Conservation (phyloP, 2,329 filamentous ascomycete species). For the Chaetomiaceae sp. region DNA sequence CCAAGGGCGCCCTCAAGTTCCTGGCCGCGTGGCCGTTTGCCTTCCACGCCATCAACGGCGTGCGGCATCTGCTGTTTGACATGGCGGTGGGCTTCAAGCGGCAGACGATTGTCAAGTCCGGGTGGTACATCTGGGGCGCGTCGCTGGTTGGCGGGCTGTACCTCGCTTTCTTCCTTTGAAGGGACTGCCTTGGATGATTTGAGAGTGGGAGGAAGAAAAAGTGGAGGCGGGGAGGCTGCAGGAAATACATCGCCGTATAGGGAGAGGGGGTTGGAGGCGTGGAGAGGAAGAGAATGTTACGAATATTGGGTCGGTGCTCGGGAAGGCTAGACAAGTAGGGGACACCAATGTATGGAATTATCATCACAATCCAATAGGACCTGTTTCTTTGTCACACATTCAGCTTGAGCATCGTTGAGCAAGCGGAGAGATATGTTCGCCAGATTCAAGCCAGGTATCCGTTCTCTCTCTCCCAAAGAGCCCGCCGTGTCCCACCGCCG, state of each 20-base stretch:
- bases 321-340: constrained; percentile 8
- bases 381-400: constrained; percentile 20
- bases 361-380: constrained; percentile 11
- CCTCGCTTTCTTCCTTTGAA: constrained; percentile 42
- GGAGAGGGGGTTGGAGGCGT: constrained; percentile 2
- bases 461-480: no score
- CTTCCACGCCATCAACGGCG: constrained; percentile 54
- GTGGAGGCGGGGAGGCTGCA: not conserved
- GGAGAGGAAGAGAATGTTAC: not conserved
- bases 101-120: constrained; percentile 43
- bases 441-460: no score
- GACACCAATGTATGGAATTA: constrained; percentile 18
- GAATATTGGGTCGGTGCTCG: constrained; percentile 2
- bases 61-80: constrained; percentile 53
- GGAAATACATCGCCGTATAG: not conserved
- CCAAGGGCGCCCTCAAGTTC: constrained; percentile 56
- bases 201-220: not conserved
- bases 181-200: not conserved
- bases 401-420: not conserved
- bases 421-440: no score
- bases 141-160: constrained; percentile 43
- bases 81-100: constrained; percentile 45
- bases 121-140: constrained; percentile 45
- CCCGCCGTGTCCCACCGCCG: no score
- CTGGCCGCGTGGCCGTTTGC: constrained; percentile 54